Base-by-base conservation (phyloP, 306 rosid species). In the Glycyrrhiza uralensis region DNA sequence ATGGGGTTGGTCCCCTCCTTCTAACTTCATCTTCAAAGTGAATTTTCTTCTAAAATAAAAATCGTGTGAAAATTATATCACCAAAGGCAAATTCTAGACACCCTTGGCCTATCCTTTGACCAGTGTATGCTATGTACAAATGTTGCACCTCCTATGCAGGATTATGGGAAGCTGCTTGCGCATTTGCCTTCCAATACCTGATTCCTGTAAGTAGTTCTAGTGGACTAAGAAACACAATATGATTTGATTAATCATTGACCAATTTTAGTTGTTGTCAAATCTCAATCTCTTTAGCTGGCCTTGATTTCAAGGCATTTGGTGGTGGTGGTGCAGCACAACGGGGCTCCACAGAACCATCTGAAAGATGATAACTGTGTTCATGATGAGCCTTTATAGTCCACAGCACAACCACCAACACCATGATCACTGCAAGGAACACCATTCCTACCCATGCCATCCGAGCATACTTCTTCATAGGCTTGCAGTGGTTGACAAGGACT, bases 401-500 rank as follows among this genome's bases (percentile, higher is more conserved):
- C 0, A 83, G n/a, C 44, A 89, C 13, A 63, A 92, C 60, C 84
- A 87, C 77, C 20, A 79, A 22, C 24, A 78, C 46, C 97, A 87
- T 87, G 57, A 85, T 11, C 66, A 85, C 28, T 19, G 92, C 81
- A 61, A 92, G 85, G 47, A 83, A 24, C 14, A 78, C 63, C 79
- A 81, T 57, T 39, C 85, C 88, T 17, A 56, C 55, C 92, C 94
- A 89, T 19, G 80, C 87, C 88, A 92, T 84, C 11, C 7, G 22
- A 24, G 70, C 82, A 71, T 76, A 78, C 39, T 32, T 79, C 69
- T 86, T 80, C 85, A 89, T 42, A 41, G 96, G 93, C 67, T 78
- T 83, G 90, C 97, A 92, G 66, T 92, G 97, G 0, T 76, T 18
- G 4, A 32, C 19, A 18, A 87, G 78, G 56, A 92, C 87, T 45